Conservation (phyloP, 768 basidiomycete species). For the Candolleomyces efflorescens region DNA sequence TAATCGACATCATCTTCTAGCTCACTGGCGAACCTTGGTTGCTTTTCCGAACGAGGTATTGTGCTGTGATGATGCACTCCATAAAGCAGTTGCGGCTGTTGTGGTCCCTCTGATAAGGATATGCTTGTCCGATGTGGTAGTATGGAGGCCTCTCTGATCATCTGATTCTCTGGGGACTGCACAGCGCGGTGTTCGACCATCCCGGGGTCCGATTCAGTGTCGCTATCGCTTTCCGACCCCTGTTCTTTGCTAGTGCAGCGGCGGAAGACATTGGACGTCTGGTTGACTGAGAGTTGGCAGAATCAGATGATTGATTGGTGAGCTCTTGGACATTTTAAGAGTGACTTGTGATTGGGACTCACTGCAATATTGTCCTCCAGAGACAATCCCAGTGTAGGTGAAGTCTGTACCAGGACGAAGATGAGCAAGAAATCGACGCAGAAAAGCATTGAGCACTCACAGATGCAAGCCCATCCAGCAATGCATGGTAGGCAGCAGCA, state of each 20-base stretch:
- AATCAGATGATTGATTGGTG: background rate
- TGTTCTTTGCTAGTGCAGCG: no score
- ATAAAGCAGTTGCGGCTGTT: no score
- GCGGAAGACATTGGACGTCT: background rate
- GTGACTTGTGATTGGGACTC: background rate
- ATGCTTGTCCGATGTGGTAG: no score
- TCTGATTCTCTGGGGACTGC: no score
- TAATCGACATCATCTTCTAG: background rate
- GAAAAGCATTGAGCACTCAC: conserved; percentile 1
- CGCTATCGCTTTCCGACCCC: no score
- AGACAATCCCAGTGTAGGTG: background rate
- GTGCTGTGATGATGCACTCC: no score
- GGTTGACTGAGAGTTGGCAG: background rate
- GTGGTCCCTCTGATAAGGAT: no score
- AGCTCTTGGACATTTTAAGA: background rate
- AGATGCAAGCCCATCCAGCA: conserved; percentile 6
- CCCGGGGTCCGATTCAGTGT: no score
- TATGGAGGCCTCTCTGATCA: no score
- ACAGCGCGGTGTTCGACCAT: no score
- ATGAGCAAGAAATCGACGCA: background rate
- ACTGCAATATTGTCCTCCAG: background rate
- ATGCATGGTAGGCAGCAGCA: conserved; percentile 9
- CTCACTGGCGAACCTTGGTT: no score
- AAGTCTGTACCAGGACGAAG: background rate
- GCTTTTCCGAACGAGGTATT: no score